Base-by-base conservation (phyloP, 2,329 filamentous ascomycete species). In the Knufia fluminis region DNA sequence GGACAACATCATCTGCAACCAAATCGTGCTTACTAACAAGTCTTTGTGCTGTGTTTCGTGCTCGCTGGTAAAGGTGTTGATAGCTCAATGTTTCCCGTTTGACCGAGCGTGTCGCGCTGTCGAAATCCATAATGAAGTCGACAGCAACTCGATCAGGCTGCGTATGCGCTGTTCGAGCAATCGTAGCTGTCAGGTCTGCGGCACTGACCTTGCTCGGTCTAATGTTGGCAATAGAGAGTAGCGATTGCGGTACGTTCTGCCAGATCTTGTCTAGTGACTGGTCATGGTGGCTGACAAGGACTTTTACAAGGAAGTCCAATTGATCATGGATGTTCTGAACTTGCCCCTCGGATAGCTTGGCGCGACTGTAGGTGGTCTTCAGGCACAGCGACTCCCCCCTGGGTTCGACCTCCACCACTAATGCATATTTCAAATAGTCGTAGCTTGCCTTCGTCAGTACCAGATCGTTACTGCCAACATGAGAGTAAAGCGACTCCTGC, bases 371-470 rank as follows among this genome's bases (percentile, higher is more conserved):
- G 12, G 75, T 82, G 7, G 72, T 72, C 53, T 74, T 76, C 4
- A 73, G 64, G n/a, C 61, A 58, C 14, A 83, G 62, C n/a, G 58
- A 59, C 4, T 71, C 64, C 0, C 62, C 59, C 2, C 57, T 62
- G 0, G 89, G 87, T 63, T 89, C 83, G 10, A 92, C 71, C 60
- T 95, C 89, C 4, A 94, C 62, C 2, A 90, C 75, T 1, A 94
- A 61, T 49, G 79, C 80, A 36, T 86, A 89, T 61, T 94, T 89
- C 4, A 92, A 70, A 19, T 78, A 77, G 61, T 96, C 90, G 3
- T 74, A 65, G 46, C 84, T 80, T 22, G 76, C 73, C 0, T 78
- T 62, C 48, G 88, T 71, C 8, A 60, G 64, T 0, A 91, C 69
- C 54, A 59, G 57, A 58, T 68, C 60, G 2, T 61, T 54, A n/a